Conservation (phyloP, 805 yeast genomes). For the Kodamaea kakaduensis region DNA sequence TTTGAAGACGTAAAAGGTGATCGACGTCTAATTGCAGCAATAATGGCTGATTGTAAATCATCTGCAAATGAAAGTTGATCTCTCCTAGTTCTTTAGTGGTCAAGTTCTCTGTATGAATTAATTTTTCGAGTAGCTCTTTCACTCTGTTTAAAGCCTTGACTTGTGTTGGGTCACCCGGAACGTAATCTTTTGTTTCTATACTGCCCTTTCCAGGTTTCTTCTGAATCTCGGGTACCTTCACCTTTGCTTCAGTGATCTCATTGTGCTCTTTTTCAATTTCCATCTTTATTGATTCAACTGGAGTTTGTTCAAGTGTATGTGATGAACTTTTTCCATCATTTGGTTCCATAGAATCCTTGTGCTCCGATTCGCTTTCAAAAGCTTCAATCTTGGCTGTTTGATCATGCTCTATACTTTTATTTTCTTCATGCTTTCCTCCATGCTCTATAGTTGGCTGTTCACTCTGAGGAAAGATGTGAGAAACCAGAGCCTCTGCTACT, state of each 20-base stretch:
- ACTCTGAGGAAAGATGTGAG: no score
- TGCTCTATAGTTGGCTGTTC: no score
- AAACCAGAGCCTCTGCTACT: no score
- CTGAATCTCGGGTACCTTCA: no score
- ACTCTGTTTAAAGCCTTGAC: constrained; percentile 5
- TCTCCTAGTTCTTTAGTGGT: constrained; percentile 6
- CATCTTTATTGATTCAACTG: no score
- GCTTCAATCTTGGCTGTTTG: no score
- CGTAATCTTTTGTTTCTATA: constrained; percentile 10
- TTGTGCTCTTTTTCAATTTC: neutral
- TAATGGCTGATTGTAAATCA: constrained; percentile 19
- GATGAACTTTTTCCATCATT: no score
- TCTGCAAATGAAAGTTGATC: constrained; percentile 22
- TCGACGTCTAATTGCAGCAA: constrained; percentile 15
- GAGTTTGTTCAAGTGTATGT: no score
- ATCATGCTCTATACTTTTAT: no score
- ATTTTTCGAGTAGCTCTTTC: constrained; percentile 3
- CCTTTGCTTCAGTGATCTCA: constrained; percentile 4
- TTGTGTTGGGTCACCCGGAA: constrained; percentile 6
- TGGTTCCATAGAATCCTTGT: no score
- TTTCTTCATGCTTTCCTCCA: no score
- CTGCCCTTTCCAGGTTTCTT: neutral
- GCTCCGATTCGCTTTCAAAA: no score
- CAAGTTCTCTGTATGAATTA: constrained; percentile 10
- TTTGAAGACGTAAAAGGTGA: constrained; percentile 19